Evolutionary conservation across 2,329 filamentous ascomycete genomes (phyloP).

Genomic region (Cladosporium sp.): DNA sequence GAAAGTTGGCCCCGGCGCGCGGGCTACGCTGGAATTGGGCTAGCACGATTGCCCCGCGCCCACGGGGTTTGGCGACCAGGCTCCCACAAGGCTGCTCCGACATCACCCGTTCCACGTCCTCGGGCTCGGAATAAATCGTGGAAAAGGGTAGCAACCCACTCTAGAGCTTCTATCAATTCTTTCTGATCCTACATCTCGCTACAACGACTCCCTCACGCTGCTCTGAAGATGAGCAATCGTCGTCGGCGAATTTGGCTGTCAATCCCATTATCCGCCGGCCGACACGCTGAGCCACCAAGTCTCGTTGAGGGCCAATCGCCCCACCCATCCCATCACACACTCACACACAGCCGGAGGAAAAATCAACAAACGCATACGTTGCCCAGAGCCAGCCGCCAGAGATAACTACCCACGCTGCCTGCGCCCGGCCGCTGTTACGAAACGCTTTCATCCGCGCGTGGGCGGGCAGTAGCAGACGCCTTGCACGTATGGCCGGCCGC

Average conservation of each 20-base stretch:
- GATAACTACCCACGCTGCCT: conserved; percentile 1
- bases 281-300: conserved; percentile 16
- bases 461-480: not conserved
- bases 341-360: conserved; percentile 3
- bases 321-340: conserved; percentile 6
- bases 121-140: conserved; percentile 13
- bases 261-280: not conserved
- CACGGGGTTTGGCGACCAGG: conserved; percentile 9
- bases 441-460: conserved; percentile 4
- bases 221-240: not conserved
- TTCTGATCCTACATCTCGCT: not conserved
- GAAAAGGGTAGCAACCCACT: conserved; percentile 11
- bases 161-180: conserved; percentile 7
- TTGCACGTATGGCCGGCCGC: not conserved
- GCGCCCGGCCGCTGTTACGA: conserved; percentile 10
- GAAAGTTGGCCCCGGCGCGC: conserved; percentile 6
- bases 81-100: conserved; percentile 12
- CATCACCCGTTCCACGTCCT: not conserved
- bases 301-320: conserved; percentile 17
- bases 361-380: conserved; percentile 10
- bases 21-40: not conserved
- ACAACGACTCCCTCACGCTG: conserved; percentile 2
- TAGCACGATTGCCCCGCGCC: conserved; percentile 9
- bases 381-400: conserved; percentile 7
- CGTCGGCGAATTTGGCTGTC: not conserved